These are phyloP conservation scores for Aphanocladium album DNA, from an alignment of 2,329 filamentous ascomycete species.

Conservation along the genomic window DNA sequence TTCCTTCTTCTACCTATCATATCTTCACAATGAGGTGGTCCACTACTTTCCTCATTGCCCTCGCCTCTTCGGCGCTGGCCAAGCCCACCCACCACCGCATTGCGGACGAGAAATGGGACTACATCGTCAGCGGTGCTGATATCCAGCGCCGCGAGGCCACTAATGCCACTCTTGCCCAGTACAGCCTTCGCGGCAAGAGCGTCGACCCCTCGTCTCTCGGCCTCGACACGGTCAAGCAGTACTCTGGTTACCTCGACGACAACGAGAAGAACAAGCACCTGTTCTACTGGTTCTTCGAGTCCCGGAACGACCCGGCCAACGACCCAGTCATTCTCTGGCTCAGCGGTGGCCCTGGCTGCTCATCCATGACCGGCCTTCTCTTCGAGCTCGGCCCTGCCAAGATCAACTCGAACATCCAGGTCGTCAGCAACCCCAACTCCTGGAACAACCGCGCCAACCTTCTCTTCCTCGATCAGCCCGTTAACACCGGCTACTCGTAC, in stretches of 20 bases:
- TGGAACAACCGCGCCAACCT: constrained; percentile 98
- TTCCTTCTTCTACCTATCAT: background rate
- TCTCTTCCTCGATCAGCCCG: constrained; percentile 98
- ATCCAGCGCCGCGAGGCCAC: constrained; percentile 70
- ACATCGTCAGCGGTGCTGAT: constrained; percentile 79
- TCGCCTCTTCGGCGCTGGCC: constrained; percentile 8
- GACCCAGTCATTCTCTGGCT: constrained; percentile 93
- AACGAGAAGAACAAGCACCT: constrained; percentile 96
- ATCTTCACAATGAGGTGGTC: constrained; percentile 11
- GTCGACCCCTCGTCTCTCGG: constrained; percentile 81
- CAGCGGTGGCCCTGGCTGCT: constrained; percentile 95
- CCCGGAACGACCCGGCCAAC: constrained; percentile 92
- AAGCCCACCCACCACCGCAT: constrained; percentile 44
- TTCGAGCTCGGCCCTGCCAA: constrained; percentile 91
- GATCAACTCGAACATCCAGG: constrained; percentile 74
- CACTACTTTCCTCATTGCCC: constrained; percentile 5
- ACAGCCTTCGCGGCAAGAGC: constrained; percentile 85
- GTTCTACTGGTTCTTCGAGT: constrained; percentile 99
- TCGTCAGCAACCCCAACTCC: constrained; percentile 80
- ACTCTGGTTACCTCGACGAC: constrained; percentile 95
- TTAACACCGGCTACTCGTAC: constrained; percentile 98
- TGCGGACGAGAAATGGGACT: constrained; percentile 83
- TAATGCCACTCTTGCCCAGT: constrained; percentile 69
- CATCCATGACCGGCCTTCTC: constrained; percentile 93
- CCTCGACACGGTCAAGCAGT: constrained; percentile 94